Evolutionary conservation across 768 basidiomycete genomes (phyloP).

Genomic region (Lactifluus pinguis): DNA sequence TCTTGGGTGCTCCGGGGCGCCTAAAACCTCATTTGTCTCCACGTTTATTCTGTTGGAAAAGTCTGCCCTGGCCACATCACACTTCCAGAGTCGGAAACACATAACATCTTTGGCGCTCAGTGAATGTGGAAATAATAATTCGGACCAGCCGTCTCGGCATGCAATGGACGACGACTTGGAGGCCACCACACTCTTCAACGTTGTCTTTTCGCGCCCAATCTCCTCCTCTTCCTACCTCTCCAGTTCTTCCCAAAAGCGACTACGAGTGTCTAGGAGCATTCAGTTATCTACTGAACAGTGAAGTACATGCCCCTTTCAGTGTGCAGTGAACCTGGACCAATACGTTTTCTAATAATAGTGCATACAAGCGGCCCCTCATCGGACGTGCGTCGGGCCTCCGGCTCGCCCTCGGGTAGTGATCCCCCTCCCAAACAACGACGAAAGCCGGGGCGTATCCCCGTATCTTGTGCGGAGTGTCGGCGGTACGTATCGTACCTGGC

Average conservation of each 20-base stretch:
- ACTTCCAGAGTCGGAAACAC: background rate
- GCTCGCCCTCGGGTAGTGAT: constrained; percentile 1
- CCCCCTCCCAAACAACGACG: constrained; percentile 16
- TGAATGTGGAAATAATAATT: background rate
- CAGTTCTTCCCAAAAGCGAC: background rate
- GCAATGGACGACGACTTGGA: background rate
- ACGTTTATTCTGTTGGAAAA: background rate
- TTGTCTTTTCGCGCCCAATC: background rate
- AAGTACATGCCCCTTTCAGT: background rate
- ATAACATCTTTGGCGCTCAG: background rate
- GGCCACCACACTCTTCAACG: background rate
- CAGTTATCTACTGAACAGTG: background rate
- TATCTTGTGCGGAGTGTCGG: constrained; percentile 31
- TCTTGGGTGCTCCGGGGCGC: no score
- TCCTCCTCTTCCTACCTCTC: background rate
- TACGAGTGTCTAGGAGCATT: background rate
- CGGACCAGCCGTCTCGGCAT: background rate
- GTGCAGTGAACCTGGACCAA: background rate
- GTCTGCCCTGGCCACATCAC: no score
- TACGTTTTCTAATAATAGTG: background rate
- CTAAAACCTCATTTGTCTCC: background rate
- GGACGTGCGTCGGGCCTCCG: background rate
- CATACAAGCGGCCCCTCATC: background rate
- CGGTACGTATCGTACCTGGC: constrained; percentile 23
- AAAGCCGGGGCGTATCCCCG: constrained; percentile 22